Base-by-base conservation (phyloP, 192 early-diverging fungal species). In the Lunasporangiospora selenospora region DNA sequence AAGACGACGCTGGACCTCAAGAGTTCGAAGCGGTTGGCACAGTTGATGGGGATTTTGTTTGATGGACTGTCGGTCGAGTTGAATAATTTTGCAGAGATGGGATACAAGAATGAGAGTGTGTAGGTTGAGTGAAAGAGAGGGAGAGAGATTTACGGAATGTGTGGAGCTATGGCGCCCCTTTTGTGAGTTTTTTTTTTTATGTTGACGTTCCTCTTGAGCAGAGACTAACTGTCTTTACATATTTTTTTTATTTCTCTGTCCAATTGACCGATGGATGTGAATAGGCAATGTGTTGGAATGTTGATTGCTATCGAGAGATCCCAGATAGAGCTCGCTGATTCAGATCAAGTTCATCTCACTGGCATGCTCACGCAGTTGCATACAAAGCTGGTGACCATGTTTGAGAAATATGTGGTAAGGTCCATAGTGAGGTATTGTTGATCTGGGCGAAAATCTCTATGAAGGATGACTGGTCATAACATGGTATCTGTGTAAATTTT, bases 261-360 rank as follows among this genome's bases (percentile, higher is more conserved):
- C 4, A 38, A 19, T 26, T n/a, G n/a, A n/a, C n/a, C 15, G 18
- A 29, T 21, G 23, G 42, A 36, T 52, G 15, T 8, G 29, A 7
- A 13, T 69, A 84, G 80, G 9, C 84, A 88, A 80, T 55, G 87
- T 6, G 86, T 97, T 10, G 90, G 92, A 5, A 96, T 99, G 91
- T 75, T 99, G 79, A 89, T 89, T 2, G 78, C 84, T 10, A 77
- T 95, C 3, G 90, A 96, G 62, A 83, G 83, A 19, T 80, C 85
- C 7, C 75, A 87, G 7, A 81, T 93, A 29, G 81, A 90, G 16
- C 86, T 83, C 71, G 80, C 87, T 24, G 85, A 83, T 4, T 90
- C 90, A 19, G 85, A 89, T 43, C 91, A 97, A 65, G 82, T 81
- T 5, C 93, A 86, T 50, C 51, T 89, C 10, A 73, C 87, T 31